phyloP scores from a whole-genome alignment of 176 grass and related monocot species.

The Secale cereale region DNA sequence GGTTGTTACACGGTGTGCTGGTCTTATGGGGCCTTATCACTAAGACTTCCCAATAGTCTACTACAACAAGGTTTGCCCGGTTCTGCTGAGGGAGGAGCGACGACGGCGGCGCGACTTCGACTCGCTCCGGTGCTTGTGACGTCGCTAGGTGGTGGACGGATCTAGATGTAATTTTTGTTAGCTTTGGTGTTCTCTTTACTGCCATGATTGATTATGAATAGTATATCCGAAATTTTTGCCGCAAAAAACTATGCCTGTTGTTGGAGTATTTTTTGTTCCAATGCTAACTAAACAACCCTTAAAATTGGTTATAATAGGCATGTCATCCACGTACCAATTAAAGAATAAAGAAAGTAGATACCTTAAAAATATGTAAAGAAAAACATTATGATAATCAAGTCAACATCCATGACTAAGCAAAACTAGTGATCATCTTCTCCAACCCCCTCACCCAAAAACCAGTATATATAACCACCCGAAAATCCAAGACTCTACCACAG shows the following conservation, averaged over 20 bases:
- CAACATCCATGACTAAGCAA: constrained; percentile 32
- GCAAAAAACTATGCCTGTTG: neutral
- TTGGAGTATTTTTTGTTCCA: neutral
- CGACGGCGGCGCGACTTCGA: too few relatives aligned
- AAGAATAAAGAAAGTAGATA: neutral
- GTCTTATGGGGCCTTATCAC: too few relatives aligned
- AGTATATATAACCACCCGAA: constrained; percentile 44
- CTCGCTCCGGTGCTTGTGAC: too few relatives aligned
- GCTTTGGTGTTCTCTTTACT: too few relatives aligned
- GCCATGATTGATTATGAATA: too few relatives aligned
- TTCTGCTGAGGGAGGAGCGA: too few relatives aligned
- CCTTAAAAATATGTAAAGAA: neutral
- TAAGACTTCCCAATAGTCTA: fast-evolving
- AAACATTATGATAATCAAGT: neutral
- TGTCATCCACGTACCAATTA: neutral
- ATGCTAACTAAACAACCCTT: neutral
- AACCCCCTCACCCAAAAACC: constrained; percentile 1
- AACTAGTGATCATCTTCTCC: constrained; percentile 27
- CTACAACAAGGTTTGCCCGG: too few relatives aligned
- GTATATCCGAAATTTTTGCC: too few relatives aligned
- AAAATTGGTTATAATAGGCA: neutral
- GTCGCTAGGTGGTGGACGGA: too few relatives aligned
- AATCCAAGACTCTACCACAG: constrained; percentile 20
- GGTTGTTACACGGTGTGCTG: fast-evolving
- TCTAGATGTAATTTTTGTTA: too few relatives aligned